Percentiles rank a stretch among this genome's conserved stretches.
Conservation (phyloP, 2,329 filamentous ascomycete genomes). For the Colletotrichum plurivorum region DNA sequence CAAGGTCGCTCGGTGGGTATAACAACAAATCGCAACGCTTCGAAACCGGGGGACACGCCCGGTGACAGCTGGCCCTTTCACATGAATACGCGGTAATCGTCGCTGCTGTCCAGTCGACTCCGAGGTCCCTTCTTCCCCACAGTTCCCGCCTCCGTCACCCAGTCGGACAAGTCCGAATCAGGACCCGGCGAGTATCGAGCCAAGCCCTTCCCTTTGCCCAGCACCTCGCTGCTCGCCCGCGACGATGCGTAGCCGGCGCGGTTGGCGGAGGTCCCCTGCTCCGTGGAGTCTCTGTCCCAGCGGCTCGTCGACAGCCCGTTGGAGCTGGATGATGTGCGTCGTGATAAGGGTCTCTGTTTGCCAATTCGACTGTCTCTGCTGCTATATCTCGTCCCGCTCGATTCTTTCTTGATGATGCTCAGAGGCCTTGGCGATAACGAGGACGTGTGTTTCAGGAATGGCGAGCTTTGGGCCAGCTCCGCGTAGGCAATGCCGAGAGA, state of each 20-base stretch:
- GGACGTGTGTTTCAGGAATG: conserved; percentile 26
- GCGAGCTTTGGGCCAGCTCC: conserved; percentile 35
- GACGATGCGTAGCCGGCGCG: conserved; percentile 31
- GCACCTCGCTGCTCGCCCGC: conserved; percentile 33
- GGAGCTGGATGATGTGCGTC: conserved; percentile 33
- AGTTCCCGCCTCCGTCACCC: conserved; percentile 39
- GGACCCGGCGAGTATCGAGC: conserved; percentile 29
- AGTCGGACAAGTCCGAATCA: conserved; percentile 38
- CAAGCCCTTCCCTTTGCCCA: conserved; percentile 36
- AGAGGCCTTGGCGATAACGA: conserved; percentile 38
- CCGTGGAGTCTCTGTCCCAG: conserved; percentile 33
- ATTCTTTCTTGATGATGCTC: conserved; percentile 37
- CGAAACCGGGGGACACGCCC: conserved; percentile 13
- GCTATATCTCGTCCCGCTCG: conserved; percentile 17
- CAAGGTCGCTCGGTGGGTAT: conserved; percentile 30
- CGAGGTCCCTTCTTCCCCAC: conserved; percentile 26
- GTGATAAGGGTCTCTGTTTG: conserved; percentile 33
- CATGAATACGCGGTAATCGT: conserved; percentile 41
- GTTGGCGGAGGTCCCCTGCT: conserved; percentile 21
- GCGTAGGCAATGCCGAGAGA: conserved; percentile 39
- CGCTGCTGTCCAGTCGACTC: conserved; percentile 29
- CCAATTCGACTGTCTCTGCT: conserved; percentile 32
- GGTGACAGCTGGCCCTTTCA: conserved; percentile 3
- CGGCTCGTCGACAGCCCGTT: conserved; percentile 27
- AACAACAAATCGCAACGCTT: conserved; percentile 40